A percentile compares a stretch with the other conserved stretches of the same genome.
phyloP scores from a whole-genome alignment of 192 early-diverging fungal species.

The Linnemannia schmuckeri region DNA sequence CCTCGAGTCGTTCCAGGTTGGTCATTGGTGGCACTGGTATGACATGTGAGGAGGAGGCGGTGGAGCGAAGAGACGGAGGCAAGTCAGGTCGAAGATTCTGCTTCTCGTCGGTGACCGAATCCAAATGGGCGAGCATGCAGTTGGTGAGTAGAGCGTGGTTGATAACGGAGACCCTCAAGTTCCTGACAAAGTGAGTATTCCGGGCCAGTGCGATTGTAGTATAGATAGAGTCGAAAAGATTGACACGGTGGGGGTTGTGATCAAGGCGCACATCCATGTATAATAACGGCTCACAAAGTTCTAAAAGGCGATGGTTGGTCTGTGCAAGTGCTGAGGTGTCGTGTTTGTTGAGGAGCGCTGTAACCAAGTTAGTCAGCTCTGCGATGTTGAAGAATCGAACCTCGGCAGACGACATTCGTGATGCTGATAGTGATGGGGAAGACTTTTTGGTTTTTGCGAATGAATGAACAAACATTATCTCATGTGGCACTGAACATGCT shows the following conservation, averaged over 20 bases:
- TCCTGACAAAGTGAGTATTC: background rate
- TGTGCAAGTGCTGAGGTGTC: background rate
- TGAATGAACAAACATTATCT: background rate
- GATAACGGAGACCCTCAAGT: background rate
- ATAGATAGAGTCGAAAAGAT: background rate
- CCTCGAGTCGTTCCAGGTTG: background rate
- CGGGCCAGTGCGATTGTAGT: background rate
- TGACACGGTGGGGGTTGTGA: background rate
- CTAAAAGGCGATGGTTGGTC: background rate
- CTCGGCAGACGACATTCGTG: background rate
- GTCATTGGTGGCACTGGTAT: background rate
- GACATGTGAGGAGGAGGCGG: background rate
- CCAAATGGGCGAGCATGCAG: background rate
- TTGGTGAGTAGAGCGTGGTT: background rate
- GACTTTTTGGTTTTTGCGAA: background rate
- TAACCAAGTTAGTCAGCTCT: background rate
- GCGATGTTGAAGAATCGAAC: background rate
- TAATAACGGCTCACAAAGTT: background rate
- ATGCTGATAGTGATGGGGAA: background rate
- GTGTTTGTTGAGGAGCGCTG: background rate
- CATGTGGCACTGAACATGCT: no score
- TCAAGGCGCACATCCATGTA: background rate
- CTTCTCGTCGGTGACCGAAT: background rate
- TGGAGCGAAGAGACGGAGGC: background rate
- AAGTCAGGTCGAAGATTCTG: background rate